Base-by-base conservation (phyloP, 2,329 filamentous ascomycete genomes). In the Botrytis sinoallii region DNA sequence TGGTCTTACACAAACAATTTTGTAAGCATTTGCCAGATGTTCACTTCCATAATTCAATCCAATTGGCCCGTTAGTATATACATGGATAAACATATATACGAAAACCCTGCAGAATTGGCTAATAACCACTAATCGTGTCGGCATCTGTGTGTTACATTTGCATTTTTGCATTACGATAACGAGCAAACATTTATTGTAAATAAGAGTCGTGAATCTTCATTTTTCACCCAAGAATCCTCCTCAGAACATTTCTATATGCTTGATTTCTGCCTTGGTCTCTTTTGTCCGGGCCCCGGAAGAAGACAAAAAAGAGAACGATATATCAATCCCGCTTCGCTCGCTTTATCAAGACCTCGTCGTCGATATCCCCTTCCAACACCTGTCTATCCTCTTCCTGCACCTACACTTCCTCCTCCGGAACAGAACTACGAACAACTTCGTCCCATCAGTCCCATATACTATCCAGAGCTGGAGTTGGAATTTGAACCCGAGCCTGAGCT, bases 221-320 rank as follows among this genome's bases (percentile, higher is more conserved):
- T 63, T 46, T 20, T 6, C 9, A 20, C 4, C 22, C 14, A n/a
- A 67, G 29, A 22, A n/a, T 57, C 20, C 18, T 38, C 40, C 35
- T 44, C 63, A 6, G 4, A 44, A 35, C 6, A 25, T 29, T 65
- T 18, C 61, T 60, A 40, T 8, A 72, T 72, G 71, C 71, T 72
- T 46, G 64, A 68, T 38, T 72, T 60, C 40, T 72, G 71, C 44
- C 64, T 72, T 4, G 29, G 66, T 40, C 48, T 72, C 12, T 67
- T 72, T 18, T 72, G 71, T 10, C 63, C 71, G 10, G 59, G 48
- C 18, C 64, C 71, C n/a, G 63, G 71, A 48, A 69, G 57, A 72
- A 59, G 38, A 40, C 64, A 57, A 6, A 46, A 64, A 12, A 72
- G 42, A 42, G 44, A 72, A 16, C 29, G 40, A 38, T 72, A 72